These are phyloP conservation scores for Yamadazyma mexicana DNA, from an alignment of 1,139 yeast genomes.

Conservation along the genomic window DNA sequence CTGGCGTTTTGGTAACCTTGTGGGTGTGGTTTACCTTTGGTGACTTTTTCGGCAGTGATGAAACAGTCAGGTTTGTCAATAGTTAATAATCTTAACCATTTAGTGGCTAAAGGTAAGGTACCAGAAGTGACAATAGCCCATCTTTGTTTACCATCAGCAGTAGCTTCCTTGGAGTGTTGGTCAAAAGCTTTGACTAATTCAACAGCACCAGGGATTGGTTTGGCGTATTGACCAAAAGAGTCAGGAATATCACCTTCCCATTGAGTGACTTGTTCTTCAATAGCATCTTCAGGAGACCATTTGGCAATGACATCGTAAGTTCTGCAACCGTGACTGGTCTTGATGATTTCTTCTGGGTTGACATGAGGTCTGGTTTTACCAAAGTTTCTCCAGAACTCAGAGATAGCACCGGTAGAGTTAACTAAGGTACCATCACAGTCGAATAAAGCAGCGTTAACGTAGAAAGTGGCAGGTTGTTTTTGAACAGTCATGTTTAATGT, in stretches of 20 bases:
- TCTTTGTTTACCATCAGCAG: slow-evolving; percentile 46
- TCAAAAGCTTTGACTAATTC: slow-evolving; percentile 60
- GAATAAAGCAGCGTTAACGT: slow-evolving; percentile 57
- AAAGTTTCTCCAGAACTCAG: slow-evolving; percentile 76
- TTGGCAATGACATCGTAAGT: slow-evolving; percentile 74
- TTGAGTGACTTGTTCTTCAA: slow-evolving; percentile 61
- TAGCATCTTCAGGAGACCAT: slow-evolving; percentile 75
- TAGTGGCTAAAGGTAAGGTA: slow-evolving; percentile 70
- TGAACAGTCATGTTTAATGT: slow-evolving; percentile 19
- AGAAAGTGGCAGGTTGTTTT: slow-evolving; percentile 48
- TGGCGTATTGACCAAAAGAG: slow-evolving; percentile 68
- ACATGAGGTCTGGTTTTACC: slow-evolving; percentile 70
- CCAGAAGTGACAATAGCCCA: slow-evolving; percentile 91
- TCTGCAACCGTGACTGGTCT: slow-evolving; percentile 81
- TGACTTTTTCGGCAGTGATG: slow-evolving; percentile 78
- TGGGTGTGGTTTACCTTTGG: slow-evolving; percentile 81
- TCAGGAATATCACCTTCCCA: slow-evolving; percentile 74
- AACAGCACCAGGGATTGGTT: slow-evolving; percentile 73
- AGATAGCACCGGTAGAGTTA: slow-evolving; percentile 79
- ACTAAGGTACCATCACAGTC: slow-evolving; percentile 88
- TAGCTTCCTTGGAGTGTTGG: slow-evolving; percentile 37
- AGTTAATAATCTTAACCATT: slow-evolving; percentile 72
- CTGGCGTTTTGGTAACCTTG: slow-evolving; percentile 74
- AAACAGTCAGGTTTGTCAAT: slow-evolving; percentile 67
- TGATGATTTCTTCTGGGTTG: slow-evolving; percentile 67